Evolutionary conservation across 306 rosid species (phyloP), one percentile per base, ranked within the genome.

Genomic region (Quercus agrifolia): DNA sequence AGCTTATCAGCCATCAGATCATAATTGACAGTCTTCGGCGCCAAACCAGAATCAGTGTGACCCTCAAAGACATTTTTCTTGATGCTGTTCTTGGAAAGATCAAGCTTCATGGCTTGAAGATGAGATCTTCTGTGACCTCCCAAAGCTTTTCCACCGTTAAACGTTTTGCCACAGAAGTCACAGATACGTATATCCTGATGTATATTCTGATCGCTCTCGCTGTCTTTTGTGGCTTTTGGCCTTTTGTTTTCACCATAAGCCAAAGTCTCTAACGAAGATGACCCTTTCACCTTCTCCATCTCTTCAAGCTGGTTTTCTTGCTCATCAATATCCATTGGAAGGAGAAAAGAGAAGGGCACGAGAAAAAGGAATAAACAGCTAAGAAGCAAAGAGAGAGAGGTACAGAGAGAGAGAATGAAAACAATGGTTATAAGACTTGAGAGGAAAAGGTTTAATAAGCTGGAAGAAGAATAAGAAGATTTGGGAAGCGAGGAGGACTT

Each of bases 51-150:
- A 49, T 49, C 54, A 41, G 46, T 41, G 3, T 49, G 54, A 49
- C 66, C 3, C 20, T 9, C 38, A 57, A 52, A 38, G 54, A 27
- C 28, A 1, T 13, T 1, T 20, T 55, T 61, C 28, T 70, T 77
- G 6, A 18, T 62, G 31, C 46, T 41, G 46, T 79, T 83, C 12
- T 63, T 74, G 0, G 38, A 1, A 9, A 46, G 23, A 10, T 33
- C 70, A 28, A 5, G 30, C 49, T 28, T 23, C 25, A 67, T 69
- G 15, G 31, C 41, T 21, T 78, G 80, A 70, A 77, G 21, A 46
- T 85, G 83, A 4, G 19, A 62, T 14, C 80, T 74, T 56, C 79
- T 81, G 75, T 85, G 85, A 8, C 85, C 88, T 13, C 83, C 85
- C 23, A 74, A 44, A 61, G 83, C 85, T 62, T 74, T 85, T 13